These are phyloP conservation scores for Candida ascalaphidarum DNA, from an alignment of 805 yeast genomes.

Conservation along the genomic window DNA sequence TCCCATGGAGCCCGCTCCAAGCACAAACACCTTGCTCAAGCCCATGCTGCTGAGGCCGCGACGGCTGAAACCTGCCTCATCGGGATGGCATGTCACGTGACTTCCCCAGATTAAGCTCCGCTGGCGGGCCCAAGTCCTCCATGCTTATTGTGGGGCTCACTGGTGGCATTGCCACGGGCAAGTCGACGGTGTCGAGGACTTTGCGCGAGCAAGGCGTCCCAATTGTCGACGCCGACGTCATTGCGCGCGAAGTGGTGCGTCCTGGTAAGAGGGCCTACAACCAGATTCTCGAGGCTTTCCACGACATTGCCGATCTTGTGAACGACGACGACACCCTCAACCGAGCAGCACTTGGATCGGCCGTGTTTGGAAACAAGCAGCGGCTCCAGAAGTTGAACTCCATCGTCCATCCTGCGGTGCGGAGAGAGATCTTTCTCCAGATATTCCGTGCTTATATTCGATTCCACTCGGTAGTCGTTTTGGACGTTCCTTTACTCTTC, in stretches of 20 bases:
- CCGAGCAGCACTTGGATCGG: slow-evolving; percentile 65
- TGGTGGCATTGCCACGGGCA: slow-evolving; percentile 97
- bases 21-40: slow-evolving; percentile 21
- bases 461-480: slow-evolving; percentile 52
- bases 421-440: slow-evolving; percentile 52
- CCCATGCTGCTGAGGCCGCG: no score
- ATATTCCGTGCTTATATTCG: slow-evolving; percentile 49
- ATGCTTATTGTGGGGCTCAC: slow-evolving; percentile 95
- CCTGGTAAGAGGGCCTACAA: slow-evolving; percentile 72
- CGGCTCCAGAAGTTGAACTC: slow-evolving; percentile 56
- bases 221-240: slow-evolving; percentile 81
- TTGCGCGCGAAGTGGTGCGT: slow-evolving; percentile 78
- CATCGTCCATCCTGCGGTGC: slow-evolving; percentile 85
- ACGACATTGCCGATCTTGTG: slow-evolving; percentile 43
- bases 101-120: background rate
- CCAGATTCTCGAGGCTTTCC: slow-evolving; percentile 55
- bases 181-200: slow-evolving; percentile 73
- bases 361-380: slow-evolving; percentile 63
- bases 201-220: slow-evolving; percentile 47
- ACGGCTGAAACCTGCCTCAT: no score
- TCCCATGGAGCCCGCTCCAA: slow-evolving; percentile 52
- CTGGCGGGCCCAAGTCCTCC: background rate
- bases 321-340: slow-evolving; percentile 42
- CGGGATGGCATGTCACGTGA: no score
- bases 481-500: slow-evolving; percentile 87